Evolutionary conservation across 257 asterid genomes (phyloP), one percentile per base, ranked within the genome.

Genomic region (Ligustrum vulgare): DNA sequence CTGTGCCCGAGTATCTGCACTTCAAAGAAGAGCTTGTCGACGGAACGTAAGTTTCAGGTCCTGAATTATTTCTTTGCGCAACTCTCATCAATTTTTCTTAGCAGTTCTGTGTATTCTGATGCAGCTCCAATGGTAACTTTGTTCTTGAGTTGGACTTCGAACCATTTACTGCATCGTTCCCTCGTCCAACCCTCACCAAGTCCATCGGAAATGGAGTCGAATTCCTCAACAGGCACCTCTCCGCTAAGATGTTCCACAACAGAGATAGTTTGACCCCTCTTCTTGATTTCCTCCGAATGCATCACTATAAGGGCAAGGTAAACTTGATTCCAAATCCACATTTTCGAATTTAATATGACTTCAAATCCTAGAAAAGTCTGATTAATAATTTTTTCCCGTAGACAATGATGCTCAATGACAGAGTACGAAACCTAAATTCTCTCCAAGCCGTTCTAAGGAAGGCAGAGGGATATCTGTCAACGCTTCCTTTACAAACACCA

Each of bases 71-170:
- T 7, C 15, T 65, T 20, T 43, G 11, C 18, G 22, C 60, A 3
- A 20, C 12, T 47, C 20, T 72, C 18, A 16, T 25, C 32, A 11
- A 22, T 70, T 8, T 34, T n/a, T 31, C 22, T 28, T 31, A 49
- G 43, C 11, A 12, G 11, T 22, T 31, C 3, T 39, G 32, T 1
- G 16, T 36, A 43, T 71, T 39, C 1, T 33, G 12, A 45, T 65
- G 51, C 20, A 33, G 72, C 28, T 31, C 25, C 36, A 72, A 75
- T 7, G 74, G 73, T 35, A 67, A 75, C 60, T 69, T 37, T 41
- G 70, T 72, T 13, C 72, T 84, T 35, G 87, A 84, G 66, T 15
- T 84, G 81, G 87, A 84, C 71, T 84, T 84, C 51, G 78, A 78
- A 28, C 87, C 87, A 32, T 81, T 84, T 69, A 78, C 41, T 11